A percentile compares a stretch with the other conserved stretches of the same genome.
These are phyloP conservation scores for Protostelium mycophagum DNA, from an alignment of 78 protist species.

Conservation along the genomic window DNA sequence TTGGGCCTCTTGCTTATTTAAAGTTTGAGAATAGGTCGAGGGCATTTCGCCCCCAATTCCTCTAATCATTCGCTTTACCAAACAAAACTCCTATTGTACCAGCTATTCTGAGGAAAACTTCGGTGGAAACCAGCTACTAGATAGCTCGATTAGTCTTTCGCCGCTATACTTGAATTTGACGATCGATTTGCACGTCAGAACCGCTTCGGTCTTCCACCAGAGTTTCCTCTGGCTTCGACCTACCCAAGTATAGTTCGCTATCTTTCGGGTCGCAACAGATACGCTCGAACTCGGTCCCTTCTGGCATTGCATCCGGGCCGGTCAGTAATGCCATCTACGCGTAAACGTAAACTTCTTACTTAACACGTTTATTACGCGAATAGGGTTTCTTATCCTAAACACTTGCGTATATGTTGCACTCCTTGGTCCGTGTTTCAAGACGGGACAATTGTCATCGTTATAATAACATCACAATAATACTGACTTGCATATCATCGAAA, in stretches of 20 bases:
- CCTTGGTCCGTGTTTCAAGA: conserved; percentile 97
- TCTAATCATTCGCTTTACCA: conserved; percentile 85
- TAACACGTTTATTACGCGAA: conserved; percentile 75
- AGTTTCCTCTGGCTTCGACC: conserved; percentile 81
- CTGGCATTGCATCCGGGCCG: background rate
- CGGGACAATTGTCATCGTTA: conserved; percentile 65
- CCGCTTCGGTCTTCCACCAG: conserved; percentile 87
- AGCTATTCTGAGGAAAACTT: conserved; percentile 90
- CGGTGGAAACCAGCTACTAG: conserved; percentile 95
- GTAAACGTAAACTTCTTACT: background rate
- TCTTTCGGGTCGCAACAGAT: conserved; percentile 84
- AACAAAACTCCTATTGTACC: conserved; percentile 54
- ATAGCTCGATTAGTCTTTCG: conserved; percentile 92
- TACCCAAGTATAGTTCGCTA: conserved; percentile 87
- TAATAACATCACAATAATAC: background rate
- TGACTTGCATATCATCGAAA: background rate
- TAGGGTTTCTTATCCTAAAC: conserved; percentile 35
- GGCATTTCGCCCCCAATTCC: conserved; percentile 47
- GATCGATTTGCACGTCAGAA: conserved; percentile 93
- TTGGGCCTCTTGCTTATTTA: conserved; percentile 51
- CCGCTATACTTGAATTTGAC: conserved; percentile 90
- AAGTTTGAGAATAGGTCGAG: conserved; percentile 82
- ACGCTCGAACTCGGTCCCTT: conserved; percentile 67
- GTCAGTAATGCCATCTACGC: background rate
- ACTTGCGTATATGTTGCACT: conserved; percentile 85